Evolutionary conservation across 139 green algal species (phyloP).

Genomic region (Coccomyxa sp.): DNA sequence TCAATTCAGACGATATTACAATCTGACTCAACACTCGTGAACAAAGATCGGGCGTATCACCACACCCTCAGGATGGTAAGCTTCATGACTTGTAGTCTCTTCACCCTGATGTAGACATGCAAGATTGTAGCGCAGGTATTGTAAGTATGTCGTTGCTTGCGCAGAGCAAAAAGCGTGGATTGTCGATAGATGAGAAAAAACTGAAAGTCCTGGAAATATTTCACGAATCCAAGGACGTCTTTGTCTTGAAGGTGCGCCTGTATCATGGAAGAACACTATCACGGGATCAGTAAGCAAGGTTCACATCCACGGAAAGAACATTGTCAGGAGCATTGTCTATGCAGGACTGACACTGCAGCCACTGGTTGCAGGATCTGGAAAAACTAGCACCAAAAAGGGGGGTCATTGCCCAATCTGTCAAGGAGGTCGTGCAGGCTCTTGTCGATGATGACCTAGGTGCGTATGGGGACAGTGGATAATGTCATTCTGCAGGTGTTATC

Average conservation of each 20-base stretch:
- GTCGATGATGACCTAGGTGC: constrained; percentile 67
- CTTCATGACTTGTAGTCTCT: too few species aligned
- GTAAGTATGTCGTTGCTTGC: too few species aligned
- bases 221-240: constrained; percentile 66
- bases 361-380: constrained; percentile 60
- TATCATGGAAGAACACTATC: background rate
- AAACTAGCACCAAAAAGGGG: constrained; percentile 65
- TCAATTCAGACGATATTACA: too few species aligned
- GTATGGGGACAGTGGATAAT: too few species aligned
- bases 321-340: background rate
- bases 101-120: too few species aligned
- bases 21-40: too few species aligned
- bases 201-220: constrained; percentile 64
- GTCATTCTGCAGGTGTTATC: too few species aligned
- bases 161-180: constrained; percentile 54
- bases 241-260: constrained; percentile 49
- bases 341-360: background rate
- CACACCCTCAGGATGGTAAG: too few species aligned
- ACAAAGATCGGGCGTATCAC: too few species aligned
- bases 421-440: constrained; percentile 70
- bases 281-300: background rate
- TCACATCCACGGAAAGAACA: background rate
- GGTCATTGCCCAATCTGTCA: constrained; percentile 68
- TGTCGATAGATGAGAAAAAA: constrained; percentile 74
- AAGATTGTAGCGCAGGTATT: too few species aligned